These are phyloP conservation scores for Nepenthes alata DNA, from an alignment of 179 eudicot genomes.

Conservation along the genomic window DNA sequence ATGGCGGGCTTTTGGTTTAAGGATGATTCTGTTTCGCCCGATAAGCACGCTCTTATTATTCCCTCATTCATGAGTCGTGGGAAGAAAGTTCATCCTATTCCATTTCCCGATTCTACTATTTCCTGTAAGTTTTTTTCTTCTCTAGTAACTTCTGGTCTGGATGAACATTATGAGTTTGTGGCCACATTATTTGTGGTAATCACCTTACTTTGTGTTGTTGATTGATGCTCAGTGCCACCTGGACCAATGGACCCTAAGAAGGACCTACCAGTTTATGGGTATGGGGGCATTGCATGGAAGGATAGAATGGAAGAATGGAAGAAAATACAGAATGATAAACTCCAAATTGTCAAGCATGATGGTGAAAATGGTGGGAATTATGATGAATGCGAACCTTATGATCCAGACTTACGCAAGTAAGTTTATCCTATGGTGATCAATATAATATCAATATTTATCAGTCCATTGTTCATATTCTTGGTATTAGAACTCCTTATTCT, in stretches of 20 bases:
- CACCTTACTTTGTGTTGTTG: too few relatives aligned
- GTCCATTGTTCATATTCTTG: too few relatives aligned
- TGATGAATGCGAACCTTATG: slow-evolving; percentile 44
- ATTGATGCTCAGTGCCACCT: slow-evolving; percentile 51
- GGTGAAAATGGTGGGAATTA: slow-evolving; percentile 32
- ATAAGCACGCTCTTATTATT: too few relatives aligned
- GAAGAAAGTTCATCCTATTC: slow-evolving; percentile 56
- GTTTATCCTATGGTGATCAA: slow-evolving; percentile 9
- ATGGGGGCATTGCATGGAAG: slow-evolving; percentile 96
- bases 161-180: background rate
- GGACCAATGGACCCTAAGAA: slow-evolving; percentile 76
- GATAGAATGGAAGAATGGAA: slow-evolving; percentile 97
- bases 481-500: too few relatives aligned
- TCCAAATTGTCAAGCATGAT: slow-evolving; percentile 8
- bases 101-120: slow-evolving; percentile 57
- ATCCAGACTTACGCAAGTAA: slow-evolving; percentile 62
- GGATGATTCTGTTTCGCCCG: slow-evolving; percentile 45
- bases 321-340: slow-evolving; percentile 70
- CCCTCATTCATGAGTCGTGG: slow-evolving; percentile 62
- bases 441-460: background rate
- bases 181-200: background rate
- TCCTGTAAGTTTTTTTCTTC: slow-evolving; percentile 35
- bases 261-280: slow-evolving; percentile 74
- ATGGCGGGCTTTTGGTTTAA: slow-evolving; percentile 58
- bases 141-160: background rate